Conservation (phyloP, 2,329 filamentous ascomycete species). For the Neocatenulostroma microsporum region DNA sequence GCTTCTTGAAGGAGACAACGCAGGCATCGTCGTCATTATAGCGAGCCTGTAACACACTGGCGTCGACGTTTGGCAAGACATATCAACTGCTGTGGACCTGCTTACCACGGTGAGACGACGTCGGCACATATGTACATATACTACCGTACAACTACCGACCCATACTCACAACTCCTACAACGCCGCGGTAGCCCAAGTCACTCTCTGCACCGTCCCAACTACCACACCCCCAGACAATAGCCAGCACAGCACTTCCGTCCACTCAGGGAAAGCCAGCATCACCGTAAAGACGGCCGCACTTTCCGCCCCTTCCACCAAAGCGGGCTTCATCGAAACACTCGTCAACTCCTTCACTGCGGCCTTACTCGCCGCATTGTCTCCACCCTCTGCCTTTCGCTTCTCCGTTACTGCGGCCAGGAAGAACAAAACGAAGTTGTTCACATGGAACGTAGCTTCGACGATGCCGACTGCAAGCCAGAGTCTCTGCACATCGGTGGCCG, state of each 20-base stretch:
- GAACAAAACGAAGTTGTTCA: constrained; percentile 28
- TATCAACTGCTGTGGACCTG: no score
- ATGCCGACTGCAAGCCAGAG: constrained; percentile 18
- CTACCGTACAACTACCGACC: no score
- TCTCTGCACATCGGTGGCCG: neutral
- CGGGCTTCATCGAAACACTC: constrained; percentile 23
- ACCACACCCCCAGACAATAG: constrained; percentile 14
- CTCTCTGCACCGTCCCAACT: constrained; percentile 16
- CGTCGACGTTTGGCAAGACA: neutral
- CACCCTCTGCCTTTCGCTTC: constrained; percentile 11
- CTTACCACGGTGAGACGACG: neutral
- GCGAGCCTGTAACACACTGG: constrained; percentile 1
- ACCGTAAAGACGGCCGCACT: constrained; percentile 23
- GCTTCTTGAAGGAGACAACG: constrained; percentile 2
- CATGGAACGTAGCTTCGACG: constrained; percentile 21
- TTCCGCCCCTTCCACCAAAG: constrained; percentile 23
- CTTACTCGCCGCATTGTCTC: constrained; percentile 2
- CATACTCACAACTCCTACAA: no score
- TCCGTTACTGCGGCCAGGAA: constrained; percentile 21
- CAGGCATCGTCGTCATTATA: constrained; percentile 5
- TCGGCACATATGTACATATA: neutral
- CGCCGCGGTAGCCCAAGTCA: constrained; percentile 8
- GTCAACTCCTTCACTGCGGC: constrained; percentile 20
- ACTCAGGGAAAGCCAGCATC: constrained; percentile 17
- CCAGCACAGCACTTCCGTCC: constrained; percentile 12